Evolutionary conservation across 345 rosid genomes (phyloP).

Genomic region (Syzygium aromaticum): DNA sequence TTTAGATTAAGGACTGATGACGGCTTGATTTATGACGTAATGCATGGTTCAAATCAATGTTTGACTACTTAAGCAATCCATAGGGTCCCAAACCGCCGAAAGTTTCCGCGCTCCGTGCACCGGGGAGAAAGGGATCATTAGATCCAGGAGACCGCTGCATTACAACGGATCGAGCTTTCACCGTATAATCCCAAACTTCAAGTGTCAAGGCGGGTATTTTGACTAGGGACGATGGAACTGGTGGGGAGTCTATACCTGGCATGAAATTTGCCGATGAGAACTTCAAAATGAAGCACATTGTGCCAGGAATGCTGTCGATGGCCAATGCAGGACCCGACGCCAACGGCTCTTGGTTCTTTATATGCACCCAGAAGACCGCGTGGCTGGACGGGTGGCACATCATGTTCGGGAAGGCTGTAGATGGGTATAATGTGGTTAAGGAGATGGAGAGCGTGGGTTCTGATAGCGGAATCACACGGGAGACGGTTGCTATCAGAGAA

Average conservation of each 20-base stretch:
- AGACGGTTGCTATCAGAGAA: slow-evolving; percentile 33
- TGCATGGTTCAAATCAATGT: no score
- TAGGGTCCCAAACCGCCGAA: slow-evolving; percentile 41
- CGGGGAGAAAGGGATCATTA: slow-evolving; percentile 65
- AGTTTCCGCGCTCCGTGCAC: slow-evolving; percentile 79
- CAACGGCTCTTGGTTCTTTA: slow-evolving; percentile 78
- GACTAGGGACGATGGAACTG: slow-evolving; percentile 81
- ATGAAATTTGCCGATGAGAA: slow-evolving; percentile 64
- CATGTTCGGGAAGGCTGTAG: slow-evolving; percentile 78
- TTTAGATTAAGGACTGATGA: no score
- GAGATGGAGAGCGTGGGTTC: slow-evolving; percentile 68
- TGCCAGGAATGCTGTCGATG: slow-evolving; percentile 65
- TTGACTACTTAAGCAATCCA: no score
- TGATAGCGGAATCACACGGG: slow-evolving; percentile 26
- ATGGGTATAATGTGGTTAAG: slow-evolving; percentile 62
- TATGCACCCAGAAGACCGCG: slow-evolving; percentile 57
- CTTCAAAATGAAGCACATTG: slow-evolving; percentile 68
- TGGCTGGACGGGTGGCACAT: slow-evolving; percentile 88
- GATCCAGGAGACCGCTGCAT: slow-evolving; percentile 47
- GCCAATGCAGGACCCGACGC: slow-evolving; percentile 72
- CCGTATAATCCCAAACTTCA: slow-evolving; percentile 68
- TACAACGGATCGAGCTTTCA: slow-evolving; percentile 86
- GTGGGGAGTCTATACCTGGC: slow-evolving; percentile 70
- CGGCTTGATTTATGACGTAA: no score
- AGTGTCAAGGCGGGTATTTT: slow-evolving; percentile 94